A percentile compares a stretch with the other conserved stretches of the same genome.
Conservation (phyloP, 129 eudicot species). For the Escallonia rubra region DNA sequence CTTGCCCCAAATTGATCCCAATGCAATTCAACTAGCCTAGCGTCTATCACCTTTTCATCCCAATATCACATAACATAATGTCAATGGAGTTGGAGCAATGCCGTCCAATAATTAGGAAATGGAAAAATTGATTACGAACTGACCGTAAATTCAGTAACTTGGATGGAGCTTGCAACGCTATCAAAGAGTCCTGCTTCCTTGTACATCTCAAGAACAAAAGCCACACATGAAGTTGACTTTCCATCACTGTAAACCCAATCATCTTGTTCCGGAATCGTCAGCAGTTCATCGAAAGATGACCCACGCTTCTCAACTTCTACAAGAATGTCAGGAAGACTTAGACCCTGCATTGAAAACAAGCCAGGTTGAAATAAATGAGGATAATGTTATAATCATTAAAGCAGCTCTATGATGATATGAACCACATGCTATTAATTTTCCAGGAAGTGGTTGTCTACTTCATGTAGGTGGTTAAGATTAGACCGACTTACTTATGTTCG, state of each 20-base stretch:
- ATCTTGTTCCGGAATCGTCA: constrained; percentile 86
- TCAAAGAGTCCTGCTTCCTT: constrained; percentile 96
- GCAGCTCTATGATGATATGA: neutral
- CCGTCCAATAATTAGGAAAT: neutral
- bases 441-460: neutral
- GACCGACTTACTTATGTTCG: too few species aligned
- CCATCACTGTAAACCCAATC: constrained; percentile 90
- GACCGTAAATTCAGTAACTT: constrained; percentile 95
- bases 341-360: constrained; percentile 50
- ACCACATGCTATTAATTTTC: neutral
- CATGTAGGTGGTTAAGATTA: neutral
- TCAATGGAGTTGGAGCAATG: neutral
- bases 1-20: too few species aligned
- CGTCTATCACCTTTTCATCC: too few species aligned
- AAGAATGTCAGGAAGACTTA: constrained; percentile 72
- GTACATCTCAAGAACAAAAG: constrained; percentile 85
- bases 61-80: too few species aligned
- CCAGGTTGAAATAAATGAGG: neutral
- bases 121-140: constrained; percentile 29
- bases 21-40: too few species aligned
- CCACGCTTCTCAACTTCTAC: constrained; percentile 93
- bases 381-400: neutral
- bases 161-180: constrained; percentile 51
- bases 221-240: constrained; percentile 86
- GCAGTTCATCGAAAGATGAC: constrained; percentile 67